Evolutionary conservation across 495 filamentous ascomycete genomes (phyloP).

Genomic region (Cladorrhinum samala): DNA sequence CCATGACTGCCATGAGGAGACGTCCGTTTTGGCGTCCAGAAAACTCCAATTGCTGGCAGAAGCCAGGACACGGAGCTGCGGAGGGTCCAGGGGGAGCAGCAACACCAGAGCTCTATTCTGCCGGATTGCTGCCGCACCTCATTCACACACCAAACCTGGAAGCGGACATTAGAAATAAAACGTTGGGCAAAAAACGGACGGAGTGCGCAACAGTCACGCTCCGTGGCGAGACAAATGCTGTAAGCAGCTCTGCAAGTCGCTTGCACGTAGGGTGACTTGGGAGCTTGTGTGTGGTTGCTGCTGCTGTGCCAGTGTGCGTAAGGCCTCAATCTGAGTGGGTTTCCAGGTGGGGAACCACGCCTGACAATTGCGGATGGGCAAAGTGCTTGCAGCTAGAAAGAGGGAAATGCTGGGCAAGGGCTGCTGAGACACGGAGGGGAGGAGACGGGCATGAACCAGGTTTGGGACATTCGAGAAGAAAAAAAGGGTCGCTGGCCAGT

Average conservation of each 20-base stretch:
- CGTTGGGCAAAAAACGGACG: neutral
- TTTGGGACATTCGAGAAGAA: no score
- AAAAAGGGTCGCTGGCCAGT: constrained; percentile 13
- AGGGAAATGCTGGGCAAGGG: constrained; percentile 13
- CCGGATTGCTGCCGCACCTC: neutral
- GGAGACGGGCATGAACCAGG: no score
- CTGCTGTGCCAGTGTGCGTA: constrained; percentile 11
- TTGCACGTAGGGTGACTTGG: constrained; percentile 23
- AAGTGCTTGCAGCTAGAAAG: constrained; percentile 8
- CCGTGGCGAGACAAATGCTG: constrained; percentile 21
- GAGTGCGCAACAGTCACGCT: neutral
- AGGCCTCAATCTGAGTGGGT: constrained; percentile 26
- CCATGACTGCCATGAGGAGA: no score
- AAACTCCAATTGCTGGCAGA: no score
- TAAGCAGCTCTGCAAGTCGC: constrained; percentile 16
- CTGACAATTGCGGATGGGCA: constrained; percentile 6
- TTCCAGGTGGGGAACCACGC: constrained; percentile 16
- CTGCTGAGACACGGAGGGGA: constrained; percentile 9
- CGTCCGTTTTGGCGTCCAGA: no score
- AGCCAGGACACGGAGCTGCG: neutral
- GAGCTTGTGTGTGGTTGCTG: constrained; percentile 23
- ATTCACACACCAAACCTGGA: neutral
- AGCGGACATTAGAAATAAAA: neutral
- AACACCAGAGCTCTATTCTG: neutral
- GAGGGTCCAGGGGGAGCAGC: neutral